Evolutionary conservation across 306 rosid genomes (phyloP), one percentile per base, ranked within the genome.

Genomic region (Citrullus amarus): DNA sequence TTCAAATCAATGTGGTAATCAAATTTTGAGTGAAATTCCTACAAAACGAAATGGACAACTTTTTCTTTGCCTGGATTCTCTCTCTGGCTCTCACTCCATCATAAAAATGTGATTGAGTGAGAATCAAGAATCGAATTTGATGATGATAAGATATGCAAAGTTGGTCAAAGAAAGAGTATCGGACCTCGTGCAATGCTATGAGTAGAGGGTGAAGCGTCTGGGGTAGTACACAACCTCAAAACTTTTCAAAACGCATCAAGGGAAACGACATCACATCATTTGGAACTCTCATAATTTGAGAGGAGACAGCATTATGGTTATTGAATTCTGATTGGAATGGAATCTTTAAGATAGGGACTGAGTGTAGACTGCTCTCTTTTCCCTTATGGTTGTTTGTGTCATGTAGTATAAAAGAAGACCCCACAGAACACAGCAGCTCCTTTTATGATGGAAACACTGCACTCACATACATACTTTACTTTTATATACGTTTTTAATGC

Each of bases 141-240:
- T 46, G 76, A 73, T 73, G 61, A 73, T 51, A 73, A 72, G 78
- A 41, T 30, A 9, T 53, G 55, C 9, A 69, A 39, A 71, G 76
- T 7, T 70, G 41, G 76, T 71, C 6, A 71, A 71, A 48, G 12
- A 60, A 66, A 39, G 73, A 39, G 48, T 17, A 18, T n/a, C 54
- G 0, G 14, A 10, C 9, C 54, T 68, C 25, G 25, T 66, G 73
- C 30, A 38, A 66, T 66, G 51, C 14, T 68, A 68, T 68, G 54
- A 68, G 34, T 43, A 41, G 53, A 68, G 46, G 75, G 75, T 68
- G 75, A 68, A 41, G n/a, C n/a, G 53, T 68, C 6, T 68, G 17
- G 59, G 18, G 75, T n/a, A 10, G 75, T 68, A 9, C 54, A 9
- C 1, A 16, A 66, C 13, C 46, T 38, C 50, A 4, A 68, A 9